Evolutionary conservation across 768 basidiomycete species (phyloP).

Genomic region (Candolleomyces efflorescens): DNA sequence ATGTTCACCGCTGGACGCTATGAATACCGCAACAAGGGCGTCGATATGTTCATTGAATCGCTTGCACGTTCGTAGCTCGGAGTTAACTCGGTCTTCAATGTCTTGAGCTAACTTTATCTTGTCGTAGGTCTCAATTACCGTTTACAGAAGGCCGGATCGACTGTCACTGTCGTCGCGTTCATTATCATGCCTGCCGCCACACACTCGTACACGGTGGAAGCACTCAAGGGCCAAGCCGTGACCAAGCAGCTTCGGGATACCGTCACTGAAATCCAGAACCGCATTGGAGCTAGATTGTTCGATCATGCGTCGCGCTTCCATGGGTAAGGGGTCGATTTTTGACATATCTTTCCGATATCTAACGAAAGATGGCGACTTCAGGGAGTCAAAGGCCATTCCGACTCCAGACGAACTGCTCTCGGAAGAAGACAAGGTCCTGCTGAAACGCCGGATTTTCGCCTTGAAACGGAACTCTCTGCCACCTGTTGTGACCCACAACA

Average conservation of each 20-base stretch:
- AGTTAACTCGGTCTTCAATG: background rate
- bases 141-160: slow-evolving; percentile 55
- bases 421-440: slow-evolving; percentile 86
- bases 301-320: slow-evolving; percentile 92
- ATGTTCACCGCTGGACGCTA: slow-evolving; percentile 99
- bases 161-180: slow-evolving; percentile 91
- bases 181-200: slow-evolving; percentile 98
- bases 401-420: slow-evolving; percentile 76
- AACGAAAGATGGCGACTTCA: slow-evolving; percentile 20
- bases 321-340: slow-evolving; percentile 49
- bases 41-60: slow-evolving; percentile 99
- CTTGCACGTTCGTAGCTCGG: slow-evolving; percentile 65
- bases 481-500: slow-evolving; percentile 97
- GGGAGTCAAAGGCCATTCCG: slow-evolving; percentile 72
- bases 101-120: slow-evolving; percentile 1
- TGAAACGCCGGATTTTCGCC: slow-evolving; percentile 96
- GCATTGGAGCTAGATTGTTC: slow-evolving; percentile 88
- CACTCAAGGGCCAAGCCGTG: slow-evolving; percentile 93
- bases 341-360: background rate
- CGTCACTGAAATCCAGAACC: slow-evolving; percentile 91
- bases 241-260: slow-evolving; percentile 96
- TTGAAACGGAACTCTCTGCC: slow-evolving; percentile 94
- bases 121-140: slow-evolving; percentile 45
- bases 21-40: slow-evolving; percentile 98
- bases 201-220: slow-evolving; percentile 95